Conservation (phyloP, 75 land plant species). For the Chamaecyparis obtusa region DNA sequence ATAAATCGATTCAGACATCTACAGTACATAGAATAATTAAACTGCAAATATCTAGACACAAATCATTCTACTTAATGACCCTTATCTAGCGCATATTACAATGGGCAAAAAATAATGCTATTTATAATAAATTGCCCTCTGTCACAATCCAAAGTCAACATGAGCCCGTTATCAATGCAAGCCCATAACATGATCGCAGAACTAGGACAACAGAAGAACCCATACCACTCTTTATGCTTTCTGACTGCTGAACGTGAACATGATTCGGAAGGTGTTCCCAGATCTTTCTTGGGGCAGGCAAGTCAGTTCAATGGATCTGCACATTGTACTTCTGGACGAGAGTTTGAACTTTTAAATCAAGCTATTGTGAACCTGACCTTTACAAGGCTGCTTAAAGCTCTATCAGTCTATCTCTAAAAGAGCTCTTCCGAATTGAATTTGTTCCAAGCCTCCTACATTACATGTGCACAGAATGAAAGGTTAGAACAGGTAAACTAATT, state of each 20-base stretch:
- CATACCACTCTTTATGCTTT: not conserved
- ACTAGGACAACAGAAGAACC: not conserved
- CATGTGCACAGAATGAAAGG: slow-evolving; percentile 4
- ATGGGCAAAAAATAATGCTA: not conserved
- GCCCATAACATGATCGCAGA: not conserved
- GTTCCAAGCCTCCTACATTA: slow-evolving; percentile 62
- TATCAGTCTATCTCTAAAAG: slow-evolving; percentile 21
- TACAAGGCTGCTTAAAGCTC: slow-evolving; percentile 1
- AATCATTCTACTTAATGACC: not conserved
- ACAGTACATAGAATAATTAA: not conserved
- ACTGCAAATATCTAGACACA: not conserved
- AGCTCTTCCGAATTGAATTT: slow-evolving; percentile 75
- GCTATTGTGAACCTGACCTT: not conserved
- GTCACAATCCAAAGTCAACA: slow-evolving; percentile 3
- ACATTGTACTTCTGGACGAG: not conserved
- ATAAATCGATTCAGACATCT: not conserved
- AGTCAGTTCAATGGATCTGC: not conserved
- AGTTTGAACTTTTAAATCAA: not conserved
- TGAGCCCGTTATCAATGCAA: not conserved
- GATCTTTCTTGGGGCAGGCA: not conserved
- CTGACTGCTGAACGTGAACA: not conserved
- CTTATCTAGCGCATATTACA: not conserved
- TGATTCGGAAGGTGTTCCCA: not conserved
- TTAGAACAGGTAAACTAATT: not conserved
- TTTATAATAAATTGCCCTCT: slow-evolving; percentile 4